These are phyloP conservation scores for Marasmius fiardii DNA, from an alignment of 1,284 basidiomycete species.

Conservation along the genomic window DNA sequence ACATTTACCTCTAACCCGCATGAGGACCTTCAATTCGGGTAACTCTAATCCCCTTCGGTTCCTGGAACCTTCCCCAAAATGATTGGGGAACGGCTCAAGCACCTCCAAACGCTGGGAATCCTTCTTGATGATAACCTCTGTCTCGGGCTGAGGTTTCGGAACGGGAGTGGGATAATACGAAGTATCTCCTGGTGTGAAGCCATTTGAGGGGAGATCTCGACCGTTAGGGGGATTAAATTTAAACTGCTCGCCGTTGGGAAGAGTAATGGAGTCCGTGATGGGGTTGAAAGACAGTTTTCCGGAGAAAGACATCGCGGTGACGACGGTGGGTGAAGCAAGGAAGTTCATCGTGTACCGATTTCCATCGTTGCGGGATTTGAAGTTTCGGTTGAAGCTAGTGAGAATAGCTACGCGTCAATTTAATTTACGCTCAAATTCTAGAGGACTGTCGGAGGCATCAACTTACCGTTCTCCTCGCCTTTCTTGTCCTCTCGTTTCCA, in stretches of 20 bases:
- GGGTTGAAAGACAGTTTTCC: conserved; percentile 96
- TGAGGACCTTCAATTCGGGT: conserved; percentile 77
- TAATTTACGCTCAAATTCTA: conserved; percentile 8
- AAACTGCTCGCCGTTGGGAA: conserved; percentile 78
- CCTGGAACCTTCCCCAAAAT: conserved; percentile 55
- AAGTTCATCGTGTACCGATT: conserved; percentile 98
- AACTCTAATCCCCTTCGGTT: conserved; percentile 72
- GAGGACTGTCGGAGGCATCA: conserved; percentile 1
- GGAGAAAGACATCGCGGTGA: conserved; percentile 97
- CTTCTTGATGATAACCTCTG: conserved; percentile 78
- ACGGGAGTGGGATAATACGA: conserved; percentile 78
- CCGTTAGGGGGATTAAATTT: conserved; percentile 86
- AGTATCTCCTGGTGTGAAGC: conserved; percentile 81
- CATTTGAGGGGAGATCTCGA: conserved; percentile 79
- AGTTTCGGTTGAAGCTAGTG: conserved; percentile 98
- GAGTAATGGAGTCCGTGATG: conserved; percentile 75
- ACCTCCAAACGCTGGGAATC: conserved; percentile 85
- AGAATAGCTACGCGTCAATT: conserved; percentile 70
- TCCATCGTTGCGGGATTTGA: conserved; percentile 97
- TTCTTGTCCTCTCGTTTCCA: conserved; percentile 95
- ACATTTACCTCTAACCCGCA: conserved; percentile 95
- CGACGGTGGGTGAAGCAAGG: conserved; percentile 94
- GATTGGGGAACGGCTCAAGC: conserved; percentile 83
- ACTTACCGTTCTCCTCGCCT: conserved; percentile 86
- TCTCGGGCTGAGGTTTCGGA: conserved; percentile 77